These are phyloP conservation scores for Colletotrichum godetiae DNA, from an alignment of 2,329 filamentous ascomycete species.

Conservation along the genomic window DNA sequence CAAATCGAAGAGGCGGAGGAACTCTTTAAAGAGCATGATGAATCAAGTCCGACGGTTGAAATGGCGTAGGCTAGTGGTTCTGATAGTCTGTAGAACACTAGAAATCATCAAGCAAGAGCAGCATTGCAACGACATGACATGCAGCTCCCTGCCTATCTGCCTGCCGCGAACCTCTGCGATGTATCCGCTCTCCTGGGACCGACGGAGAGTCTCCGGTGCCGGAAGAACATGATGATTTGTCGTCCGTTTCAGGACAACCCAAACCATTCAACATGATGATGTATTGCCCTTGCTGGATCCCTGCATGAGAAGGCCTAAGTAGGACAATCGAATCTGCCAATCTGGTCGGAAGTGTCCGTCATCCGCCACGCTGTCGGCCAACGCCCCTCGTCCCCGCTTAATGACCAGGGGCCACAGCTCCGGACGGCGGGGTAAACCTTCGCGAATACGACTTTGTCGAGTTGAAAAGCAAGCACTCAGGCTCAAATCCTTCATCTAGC, in stretches of 20 bases:
- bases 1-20: background rate
- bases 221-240: background rate
- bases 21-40: background rate
- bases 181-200: conserved; percentile 18
- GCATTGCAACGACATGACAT: background rate
- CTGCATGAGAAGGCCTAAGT: background rate
- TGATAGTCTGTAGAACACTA: background rate
- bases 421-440: background rate
- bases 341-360: conserved; percentile 13
- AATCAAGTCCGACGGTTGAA: background rate
- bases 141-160: background rate
- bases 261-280: background rate
- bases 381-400: background rate
- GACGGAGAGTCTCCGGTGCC: conserved; percentile 1
- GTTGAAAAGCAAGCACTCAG: background rate
- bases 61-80: background rate
- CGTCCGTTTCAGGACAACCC: background rate
- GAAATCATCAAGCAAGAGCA: background rate
- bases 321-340: background rate
- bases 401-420: background rate
- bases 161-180: background rate
- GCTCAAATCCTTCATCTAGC: background rate
- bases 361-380: conserved; percentile 12
- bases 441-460: background rate
- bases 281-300: background rate